Percentiles rank a stretch among this genome's conserved stretches.
Evolutionary conservation across 139 green algal genomes (phyloP).

Genomic region (Asterochloris erici): DNA sequence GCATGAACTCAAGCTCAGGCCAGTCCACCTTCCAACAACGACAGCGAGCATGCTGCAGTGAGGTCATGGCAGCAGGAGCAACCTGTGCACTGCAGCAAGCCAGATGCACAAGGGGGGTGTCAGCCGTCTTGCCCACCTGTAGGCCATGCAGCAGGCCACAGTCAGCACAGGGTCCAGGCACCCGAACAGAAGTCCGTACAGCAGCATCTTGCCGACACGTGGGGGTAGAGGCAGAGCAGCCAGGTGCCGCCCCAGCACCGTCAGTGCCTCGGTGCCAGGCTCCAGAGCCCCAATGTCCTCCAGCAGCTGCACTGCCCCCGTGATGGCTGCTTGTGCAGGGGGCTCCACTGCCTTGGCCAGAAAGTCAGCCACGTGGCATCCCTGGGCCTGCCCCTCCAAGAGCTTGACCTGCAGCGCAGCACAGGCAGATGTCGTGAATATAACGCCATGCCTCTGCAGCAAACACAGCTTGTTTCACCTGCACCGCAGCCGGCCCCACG

Average conservation of each 20-base stretch:
- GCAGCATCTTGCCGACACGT: conserved; percentile 80
- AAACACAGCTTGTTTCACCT: background rate
- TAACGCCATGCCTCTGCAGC: too few species aligned
- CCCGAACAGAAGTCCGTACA: conserved; percentile 69
- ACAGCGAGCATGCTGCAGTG: too few species aligned
- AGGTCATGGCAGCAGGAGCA: too few species aligned
- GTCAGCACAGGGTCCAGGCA: conserved; percentile 80
- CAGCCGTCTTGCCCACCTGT: conserved; percentile 28
- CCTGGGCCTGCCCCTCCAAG: conserved; percentile 31
- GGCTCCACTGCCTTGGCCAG: conserved; percentile 61
- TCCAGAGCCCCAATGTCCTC: conserved; percentile 60
- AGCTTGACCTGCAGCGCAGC: conserved; percentile 49
- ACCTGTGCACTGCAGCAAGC: too few species aligned
- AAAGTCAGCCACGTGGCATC: conserved; percentile 34
- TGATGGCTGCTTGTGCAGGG: conserved; percentile 41
- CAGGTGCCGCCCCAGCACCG: conserved; percentile 76
- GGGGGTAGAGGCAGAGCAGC: conserved; percentile 74
- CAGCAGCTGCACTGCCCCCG: conserved; percentile 45
- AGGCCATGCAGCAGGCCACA: conserved; percentile 66
- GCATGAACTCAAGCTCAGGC: too few species aligned
- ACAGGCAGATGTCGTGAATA: too few species aligned
- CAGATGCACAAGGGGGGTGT: too few species aligned
- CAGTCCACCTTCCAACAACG: too few species aligned
- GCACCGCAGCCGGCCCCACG: background rate
- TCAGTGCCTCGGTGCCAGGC: conserved; percentile 52